A percentile compares a stretch with the other conserved stretches of the same genome.
phyloP scores from a whole-genome alignment of 75 land plant genomes.

The Pseudotsuga menziesii region DNA sequence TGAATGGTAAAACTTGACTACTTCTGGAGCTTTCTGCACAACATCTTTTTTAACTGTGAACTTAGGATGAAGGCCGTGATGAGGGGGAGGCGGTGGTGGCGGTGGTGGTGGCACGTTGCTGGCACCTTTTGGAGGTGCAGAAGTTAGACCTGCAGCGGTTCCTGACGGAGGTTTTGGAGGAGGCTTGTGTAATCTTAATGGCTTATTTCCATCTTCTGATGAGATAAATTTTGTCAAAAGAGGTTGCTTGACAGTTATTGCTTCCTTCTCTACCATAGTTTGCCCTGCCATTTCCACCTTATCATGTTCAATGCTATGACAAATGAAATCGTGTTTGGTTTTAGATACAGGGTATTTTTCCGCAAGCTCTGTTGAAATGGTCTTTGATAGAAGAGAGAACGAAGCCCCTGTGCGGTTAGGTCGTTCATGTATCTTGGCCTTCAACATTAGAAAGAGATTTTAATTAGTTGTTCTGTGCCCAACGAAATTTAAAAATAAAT shows the following conservation, averaged over 20 bases:
- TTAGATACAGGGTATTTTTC: slow-evolving; percentile 1
- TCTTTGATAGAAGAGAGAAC: neutral
- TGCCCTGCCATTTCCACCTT: slow-evolving; percentile 1
- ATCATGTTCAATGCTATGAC: neutral
- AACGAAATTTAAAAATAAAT: neutral
- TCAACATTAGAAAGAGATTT: neutral
- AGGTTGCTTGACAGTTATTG: neutral
- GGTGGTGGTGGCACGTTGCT: slow-evolving; percentile 45
- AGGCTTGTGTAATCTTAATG: slow-evolving; percentile 43
- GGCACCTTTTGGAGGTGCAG: slow-evolving; percentile 5
- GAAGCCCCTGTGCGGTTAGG: slow-evolving; percentile 1
- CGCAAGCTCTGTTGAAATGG: slow-evolving; percentile 2
- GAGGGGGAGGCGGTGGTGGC: slow-evolving; percentile 51
- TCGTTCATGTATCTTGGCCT: slow-evolving; percentile 3
- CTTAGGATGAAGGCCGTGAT: neutral
- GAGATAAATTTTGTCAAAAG: neutral
- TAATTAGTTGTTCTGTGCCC: neutral
- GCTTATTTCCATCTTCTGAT: slow-evolving; percentile 13
- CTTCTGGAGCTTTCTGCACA: slow-evolving; percentile 82
- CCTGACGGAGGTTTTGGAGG: slow-evolving; percentile 50
- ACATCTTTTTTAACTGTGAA: slow-evolving; percentile 14
- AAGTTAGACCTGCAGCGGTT: slow-evolving; percentile 6
- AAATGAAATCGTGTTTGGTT: neutral
- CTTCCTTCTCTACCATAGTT: neutral
- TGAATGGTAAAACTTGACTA: slow-evolving; percentile 76